Conservation (phyloP, 345 rosid genomes). For the Nephelium lappaceum region DNA sequence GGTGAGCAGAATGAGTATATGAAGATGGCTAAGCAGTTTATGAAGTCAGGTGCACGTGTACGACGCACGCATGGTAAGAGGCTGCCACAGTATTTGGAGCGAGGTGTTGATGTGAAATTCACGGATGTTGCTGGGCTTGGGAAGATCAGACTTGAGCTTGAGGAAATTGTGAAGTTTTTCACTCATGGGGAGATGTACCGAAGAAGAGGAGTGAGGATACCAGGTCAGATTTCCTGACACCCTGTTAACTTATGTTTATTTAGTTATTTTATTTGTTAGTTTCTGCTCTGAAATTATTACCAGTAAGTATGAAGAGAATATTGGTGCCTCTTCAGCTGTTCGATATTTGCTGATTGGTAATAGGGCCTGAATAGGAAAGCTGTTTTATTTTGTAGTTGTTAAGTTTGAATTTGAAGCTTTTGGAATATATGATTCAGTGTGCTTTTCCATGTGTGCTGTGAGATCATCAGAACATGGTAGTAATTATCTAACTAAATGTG, state of each 20-base stretch:
- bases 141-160: constrained; percentile 90
- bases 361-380: constrained; percentile 2
- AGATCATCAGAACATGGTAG: background rate
- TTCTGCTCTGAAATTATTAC: constrained; percentile 3
- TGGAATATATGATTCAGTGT: background rate
- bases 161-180: constrained; percentile 94
- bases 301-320: background rate
- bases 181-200: constrained; percentile 96
- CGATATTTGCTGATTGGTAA: background rate
- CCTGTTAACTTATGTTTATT: background rate
- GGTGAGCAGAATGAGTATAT: constrained; percentile 75
- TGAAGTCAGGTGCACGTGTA: constrained; percentile 96
- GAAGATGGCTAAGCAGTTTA: constrained; percentile 86
- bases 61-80: constrained; percentile 66
- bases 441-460: background rate
- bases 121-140: constrained; percentile 97
- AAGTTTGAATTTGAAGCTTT: background rate
- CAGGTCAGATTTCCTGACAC: constrained; percentile 53
- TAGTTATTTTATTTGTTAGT: background rate
- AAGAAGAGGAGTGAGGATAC: constrained; percentile 90
- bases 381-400: background rate
- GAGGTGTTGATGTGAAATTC: constrained; percentile 86
- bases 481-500: background rate
- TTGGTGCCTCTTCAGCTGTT: background rate
- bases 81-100: constrained; percentile 84